Percentiles rank a stretch among this genome's conserved stretches.
Evolutionary conservation across 257 asterid genomes (phyloP).

Genomic region (Galeopsis tetrahit): DNA sequence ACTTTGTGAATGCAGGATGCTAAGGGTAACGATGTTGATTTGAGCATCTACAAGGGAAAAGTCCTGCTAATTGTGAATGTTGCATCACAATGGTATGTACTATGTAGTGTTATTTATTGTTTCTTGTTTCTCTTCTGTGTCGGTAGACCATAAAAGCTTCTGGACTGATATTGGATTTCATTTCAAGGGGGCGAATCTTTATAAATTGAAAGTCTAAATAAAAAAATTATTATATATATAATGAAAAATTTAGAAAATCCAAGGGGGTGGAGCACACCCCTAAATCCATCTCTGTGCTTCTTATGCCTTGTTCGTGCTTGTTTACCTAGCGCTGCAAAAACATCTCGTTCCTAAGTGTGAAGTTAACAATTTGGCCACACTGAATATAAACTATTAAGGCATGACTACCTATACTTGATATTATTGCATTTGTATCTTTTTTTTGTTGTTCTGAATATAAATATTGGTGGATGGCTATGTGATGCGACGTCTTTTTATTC

Average conservation of each 20-base stretch:
- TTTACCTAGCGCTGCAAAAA: neutral
- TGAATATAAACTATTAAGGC: neutral
- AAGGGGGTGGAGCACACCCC: too few species aligned
- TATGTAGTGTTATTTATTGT: neutral
- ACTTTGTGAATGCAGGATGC: conserved; percentile 52
- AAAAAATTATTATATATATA: too few species aligned
- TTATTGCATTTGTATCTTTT: neutral
- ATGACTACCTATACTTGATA: neutral
- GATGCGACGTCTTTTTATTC: neutral
- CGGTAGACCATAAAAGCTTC: neutral
- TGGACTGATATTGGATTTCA: too few species aligned
- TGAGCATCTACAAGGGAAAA: conserved; percentile 65
- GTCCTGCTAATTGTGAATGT: conserved; percentile 68
- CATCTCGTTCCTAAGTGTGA: neutral
- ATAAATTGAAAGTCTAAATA: too few species aligned
- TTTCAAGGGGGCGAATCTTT: too few species aligned
- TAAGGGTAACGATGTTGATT: conserved; percentile 45
- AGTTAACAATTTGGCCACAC: neutral
- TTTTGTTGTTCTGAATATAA: neutral
- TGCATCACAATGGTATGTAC: conserved; percentile 72
- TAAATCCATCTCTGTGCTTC: neutral
- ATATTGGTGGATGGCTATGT: neutral
- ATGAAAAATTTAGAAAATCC: too few species aligned
- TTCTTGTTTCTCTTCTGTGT: neutral
- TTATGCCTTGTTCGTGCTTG: neutral